Evolutionary conservation across 495 filamentous ascomycete genomes (phyloP), one percentile per base, ranked within the genome.

Genomic region (Letharia columbiana): DNA sequence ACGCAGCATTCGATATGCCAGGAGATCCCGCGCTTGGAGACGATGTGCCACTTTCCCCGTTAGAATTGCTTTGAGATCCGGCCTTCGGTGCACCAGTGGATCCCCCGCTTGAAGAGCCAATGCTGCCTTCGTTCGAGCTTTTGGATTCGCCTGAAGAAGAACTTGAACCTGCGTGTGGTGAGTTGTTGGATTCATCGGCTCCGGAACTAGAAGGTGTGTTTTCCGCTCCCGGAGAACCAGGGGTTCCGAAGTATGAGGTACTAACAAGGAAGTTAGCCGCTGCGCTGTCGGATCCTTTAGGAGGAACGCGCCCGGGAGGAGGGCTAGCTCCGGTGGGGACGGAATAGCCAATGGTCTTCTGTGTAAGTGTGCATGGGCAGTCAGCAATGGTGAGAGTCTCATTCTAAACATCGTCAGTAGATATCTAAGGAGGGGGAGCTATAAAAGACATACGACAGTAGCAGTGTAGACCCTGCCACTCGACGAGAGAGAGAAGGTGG

Each of bases 381-480:
- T 56, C 52, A 35, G 52, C 2, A 18, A 56, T 56, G 10, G 52
- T 56, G 4, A 56, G 52, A 56, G 52, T 56, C 13, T 56, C 52
- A 35, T 56, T 15, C 52, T 56, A 56, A 7, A 18, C 28, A 18
- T 15, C 0, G 52, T 56, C 15, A 56, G 52, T 35, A 56, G 28
- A 56, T 11, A 6, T 35, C 13, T 5, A 18, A 56, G 13, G 18
- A 18, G 8, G 7, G 12, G 28, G 3, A 35, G 7, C 1, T 1
- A 28, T 28, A 15, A 33, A 13, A 6, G 11, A 57, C 54, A 3
- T 57, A 57, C 54, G 3, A 2, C 54, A 37, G 54, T 37, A 57
- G 54, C 54, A 37, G 13, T 57, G 54, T 57, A 57, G 54, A 57
- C 54, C 54, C 17, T 57, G 0, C 54, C 54, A 8, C 54, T 57